These are phyloP conservation scores for Russula griseocarnosa DNA, from an alignment of 768 basidiomycete genomes.

Conservation along the genomic window DNA sequence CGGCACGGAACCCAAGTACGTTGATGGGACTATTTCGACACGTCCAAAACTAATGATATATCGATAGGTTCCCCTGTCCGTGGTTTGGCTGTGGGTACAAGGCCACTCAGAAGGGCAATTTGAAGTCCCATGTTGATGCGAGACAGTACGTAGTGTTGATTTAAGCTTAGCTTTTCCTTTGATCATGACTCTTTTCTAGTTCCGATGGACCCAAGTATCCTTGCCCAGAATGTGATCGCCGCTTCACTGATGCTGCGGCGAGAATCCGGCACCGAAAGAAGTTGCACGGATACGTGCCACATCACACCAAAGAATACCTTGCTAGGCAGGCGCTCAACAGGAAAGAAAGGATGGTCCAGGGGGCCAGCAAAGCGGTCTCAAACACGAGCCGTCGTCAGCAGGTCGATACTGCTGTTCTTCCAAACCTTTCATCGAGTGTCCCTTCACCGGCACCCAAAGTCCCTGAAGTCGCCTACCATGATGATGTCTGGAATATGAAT, in stretches of 20 bases:
- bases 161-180: not conserved
- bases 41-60: not conserved
- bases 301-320: conserved; percentile 9
- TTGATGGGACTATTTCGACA: not conserved
- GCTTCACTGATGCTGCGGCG: conserved; percentile 6
- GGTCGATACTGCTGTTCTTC: not conserved
- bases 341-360: not conserved
- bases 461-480: not conserved
- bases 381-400: not conserved
- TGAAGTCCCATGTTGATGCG: conserved; percentile 1
- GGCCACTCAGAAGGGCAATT: conserved; percentile 5
- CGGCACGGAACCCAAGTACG: conserved; percentile 16
- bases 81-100: conserved; percentile 7
- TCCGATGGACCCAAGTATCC: not conserved
- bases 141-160: conserved; percentile 14
- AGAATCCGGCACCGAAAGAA: conserved; percentile 15
- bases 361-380: not conserved
- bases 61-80: conserved; percentile 12
- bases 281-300: conserved; percentile 7
- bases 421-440: not conserved
- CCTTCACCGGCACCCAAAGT: not conserved
- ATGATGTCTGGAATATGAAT: conserved; percentile 14
- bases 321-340: not conserved
- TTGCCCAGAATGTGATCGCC: conserved; percentile 6
- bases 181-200: not conserved